Percentiles rank a stretch among this genome's conserved stretches.
Conservation (phyloP, 306 rosid species). For the Cicer cuneatum region DNA sequence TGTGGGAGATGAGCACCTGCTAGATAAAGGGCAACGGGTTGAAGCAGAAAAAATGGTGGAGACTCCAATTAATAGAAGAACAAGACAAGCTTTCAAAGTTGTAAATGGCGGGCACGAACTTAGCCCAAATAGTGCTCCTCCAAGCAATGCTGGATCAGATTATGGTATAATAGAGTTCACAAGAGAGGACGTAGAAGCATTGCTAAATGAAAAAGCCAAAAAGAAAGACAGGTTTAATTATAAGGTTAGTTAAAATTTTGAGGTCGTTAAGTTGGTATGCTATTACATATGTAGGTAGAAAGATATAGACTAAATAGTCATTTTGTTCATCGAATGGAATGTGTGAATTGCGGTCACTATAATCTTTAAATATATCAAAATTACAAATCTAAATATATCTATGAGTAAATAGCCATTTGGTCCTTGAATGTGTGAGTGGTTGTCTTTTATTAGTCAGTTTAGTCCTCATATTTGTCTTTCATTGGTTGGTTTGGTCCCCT, state of each 20-base stretch:
- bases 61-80: constrained; percentile 74
- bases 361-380: too few species aligned
- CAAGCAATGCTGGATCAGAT: constrained; percentile 91
- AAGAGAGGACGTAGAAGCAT: constrained; percentile 89
- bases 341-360: too few species aligned
- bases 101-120: constrained; percentile 84
- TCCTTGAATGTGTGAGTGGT: too few species aligned
- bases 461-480: too few species aligned
- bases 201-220: constrained; percentile 78
- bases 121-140: constrained; percentile 73
- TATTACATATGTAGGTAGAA: neutral
- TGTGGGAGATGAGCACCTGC: constrained; percentile 56
- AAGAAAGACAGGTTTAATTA: constrained; percentile 92
- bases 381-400: too few species aligned
- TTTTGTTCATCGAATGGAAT: too few species aligned
- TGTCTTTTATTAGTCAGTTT: too few species aligned
- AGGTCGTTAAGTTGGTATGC: constrained; percentile 11
- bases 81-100: constrained; percentile 63
- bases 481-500: too few species aligned
- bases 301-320: neutral
- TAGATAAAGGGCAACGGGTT: constrained; percentile 50
- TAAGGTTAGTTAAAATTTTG: constrained; percentile 62
- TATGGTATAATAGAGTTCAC: constrained; percentile 81
- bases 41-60: constrained; percentile 72
- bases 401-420: too few species aligned